Evolutionary conservation across 2,329 filamentous ascomycete species (phyloP), one percentile per base, ranked within the genome.

Genomic region (Sphaceloma murrayae): DNA sequence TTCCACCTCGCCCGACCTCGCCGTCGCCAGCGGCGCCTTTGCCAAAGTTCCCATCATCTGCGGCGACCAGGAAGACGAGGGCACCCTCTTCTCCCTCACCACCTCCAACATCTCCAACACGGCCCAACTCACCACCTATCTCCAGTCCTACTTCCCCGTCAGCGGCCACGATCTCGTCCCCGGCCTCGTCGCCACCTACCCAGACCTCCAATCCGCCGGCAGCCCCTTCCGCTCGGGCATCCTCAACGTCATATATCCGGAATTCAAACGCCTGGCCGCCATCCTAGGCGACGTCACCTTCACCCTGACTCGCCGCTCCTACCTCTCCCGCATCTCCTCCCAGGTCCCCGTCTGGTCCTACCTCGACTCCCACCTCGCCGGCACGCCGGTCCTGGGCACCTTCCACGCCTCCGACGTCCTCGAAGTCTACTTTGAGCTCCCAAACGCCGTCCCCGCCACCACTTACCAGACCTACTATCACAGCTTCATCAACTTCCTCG

Each of bases 21-120:
- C 84, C 3, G 63, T 72, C 1, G 45, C 52, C 2, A 54, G 58
- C 0, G 76, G 78, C 10, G 68, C 69, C 49, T 79, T 75, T 50
- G 70, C 76, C 5, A 67, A 69, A 9, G 72, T 80, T 0, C 77
- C 77, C 2, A 71, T 80, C 56, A 80, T 81, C 46, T 72, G 82
- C 29, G 82, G 84, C 31, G 74, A 85, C 56, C 81, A 86, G 60
- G 82, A 88, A 65, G 84, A 89, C 56, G 83, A 89, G 60, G 82
- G 83, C 13, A 86, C 83, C 0, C 61, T 88, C 2, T 86, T 88
- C 57, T 68, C 78, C 4, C 67, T 88, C 24, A 79, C 80, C 58
- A 80, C 84, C 51, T 57, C 62, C 22, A 85, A 87, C 57, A 64
- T 88, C 40, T 82, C 75, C 7, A 80, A 70, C 1, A 75, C 70